Evolutionary conservation across 495 filamentous ascomycete genomes (phyloP).

Genomic region (Aspergillus olivimuriae): DNA sequence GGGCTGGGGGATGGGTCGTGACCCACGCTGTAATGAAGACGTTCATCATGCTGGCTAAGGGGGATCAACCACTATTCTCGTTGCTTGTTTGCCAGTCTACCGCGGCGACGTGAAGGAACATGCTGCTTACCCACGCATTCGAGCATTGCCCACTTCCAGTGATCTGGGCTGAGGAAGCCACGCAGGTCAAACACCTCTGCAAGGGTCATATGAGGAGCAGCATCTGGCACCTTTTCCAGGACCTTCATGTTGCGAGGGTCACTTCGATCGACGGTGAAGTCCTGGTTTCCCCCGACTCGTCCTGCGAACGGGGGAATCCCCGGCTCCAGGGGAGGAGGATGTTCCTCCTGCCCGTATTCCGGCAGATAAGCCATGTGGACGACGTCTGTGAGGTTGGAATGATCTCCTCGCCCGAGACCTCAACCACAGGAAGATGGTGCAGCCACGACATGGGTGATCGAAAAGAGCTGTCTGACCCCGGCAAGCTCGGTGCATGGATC

Average conservation of each 20-base stretch:
- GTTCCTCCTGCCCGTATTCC: constrained; percentile 7
- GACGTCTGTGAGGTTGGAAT: not conserved
- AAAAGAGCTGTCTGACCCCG: no score
- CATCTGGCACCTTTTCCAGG: constrained; percentile 38
- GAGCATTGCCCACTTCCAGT: constrained; percentile 41
- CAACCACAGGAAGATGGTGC: no score
- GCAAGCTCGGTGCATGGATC: no score
- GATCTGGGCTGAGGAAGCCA: constrained; percentile 29
- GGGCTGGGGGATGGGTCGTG: constrained; percentile 13
- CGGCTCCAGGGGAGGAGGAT: constrained; percentile 2
- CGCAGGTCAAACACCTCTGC: constrained; percentile 29
- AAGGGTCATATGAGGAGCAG: constrained; percentile 34
- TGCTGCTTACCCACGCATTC: constrained; percentile 28
- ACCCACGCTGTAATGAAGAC: constrained; percentile 24
- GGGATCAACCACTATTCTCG: not conserved
- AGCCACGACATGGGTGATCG: no score
- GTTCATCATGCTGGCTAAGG: constrained; percentile 24
- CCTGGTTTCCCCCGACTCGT: constrained; percentile 44
- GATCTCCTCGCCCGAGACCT: no score
- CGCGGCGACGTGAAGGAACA: no score
- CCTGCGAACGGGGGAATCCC: constrained; percentile 35
- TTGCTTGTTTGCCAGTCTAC: not conserved
- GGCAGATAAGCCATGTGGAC: constrained; percentile 6
- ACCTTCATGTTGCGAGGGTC: constrained; percentile 29
- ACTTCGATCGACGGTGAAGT: constrained; percentile 33